These are phyloP conservation scores for Exidia glandulosa DNA, from an alignment of 768 basidiomycete genomes.

Conservation along the genomic window DNA sequence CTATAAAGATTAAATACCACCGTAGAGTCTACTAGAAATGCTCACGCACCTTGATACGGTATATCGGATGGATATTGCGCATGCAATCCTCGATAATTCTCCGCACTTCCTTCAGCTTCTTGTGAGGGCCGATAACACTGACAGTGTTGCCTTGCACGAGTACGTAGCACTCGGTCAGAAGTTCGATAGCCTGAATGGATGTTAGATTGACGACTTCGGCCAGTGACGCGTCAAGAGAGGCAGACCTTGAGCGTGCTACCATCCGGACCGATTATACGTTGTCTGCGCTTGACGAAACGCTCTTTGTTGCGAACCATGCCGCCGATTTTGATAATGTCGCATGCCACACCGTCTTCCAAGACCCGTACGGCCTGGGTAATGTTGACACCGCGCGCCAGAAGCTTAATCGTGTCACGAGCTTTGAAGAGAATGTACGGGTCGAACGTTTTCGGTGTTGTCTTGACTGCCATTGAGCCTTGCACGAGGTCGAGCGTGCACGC, in stretches of 20 bases:
- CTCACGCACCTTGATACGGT: conserved; percentile 77
- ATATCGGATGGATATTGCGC: conserved; percentile 99
- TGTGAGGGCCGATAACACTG: conserved; percentile 94
- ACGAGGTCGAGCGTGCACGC: conserved; percentile 89
- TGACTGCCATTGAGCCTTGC: conserved; percentile 94
- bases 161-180: conserved; percentile 93
- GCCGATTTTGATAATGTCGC: conserved; percentile 98
- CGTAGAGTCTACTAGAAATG: neutral
- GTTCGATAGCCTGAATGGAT: conserved; percentile 90
- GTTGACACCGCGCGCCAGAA: conserved; percentile 86
- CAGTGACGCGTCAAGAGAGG: conserved; percentile 1
- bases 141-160: conserved; percentile 98
- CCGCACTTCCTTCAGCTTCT: conserved; percentile 90
- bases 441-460: conserved; percentile 92
- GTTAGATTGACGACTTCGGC: too few species aligned
- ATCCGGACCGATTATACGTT: conserved; percentile 94
- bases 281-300: conserved; percentile 88
- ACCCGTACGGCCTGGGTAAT: conserved; percentile 80
- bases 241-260: conserved; percentile 92
- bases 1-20: conserved; percentile 26
- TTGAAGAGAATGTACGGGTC: conserved; percentile 96
- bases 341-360: conserved; percentile 78
- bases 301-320: conserved; percentile 91
- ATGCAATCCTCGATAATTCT: conserved; percentile 97
- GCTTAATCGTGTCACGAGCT: conserved; percentile 90